Base-by-base conservation (phyloP, 1,284 basidiomycete species). In the Mycena citricolor region DNA sequence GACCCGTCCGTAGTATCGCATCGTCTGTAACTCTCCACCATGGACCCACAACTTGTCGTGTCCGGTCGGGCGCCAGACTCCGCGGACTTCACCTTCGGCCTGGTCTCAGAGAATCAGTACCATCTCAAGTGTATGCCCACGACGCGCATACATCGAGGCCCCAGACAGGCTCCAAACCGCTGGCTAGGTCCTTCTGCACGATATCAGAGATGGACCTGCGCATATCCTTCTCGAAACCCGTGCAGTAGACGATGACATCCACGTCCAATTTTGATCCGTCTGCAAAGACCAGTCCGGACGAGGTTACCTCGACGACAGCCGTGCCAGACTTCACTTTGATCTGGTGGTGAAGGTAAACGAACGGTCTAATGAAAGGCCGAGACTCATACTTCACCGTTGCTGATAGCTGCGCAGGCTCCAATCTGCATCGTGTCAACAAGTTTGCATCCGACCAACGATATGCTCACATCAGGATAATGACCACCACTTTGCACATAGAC, bases 401-500 rank as follows among this genome's bases (percentile, higher is more conserved):
- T 4, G 23, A 51, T 51, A 1, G 44, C 44, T 21, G 4, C 40
- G 20, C 49, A 46, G 8, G 49, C 49, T 20, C 49, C 49, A 19
- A 51, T 33, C 49, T 51, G 29, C 16, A 19, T 10, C 5, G 21
- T 6, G 11, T 16, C 39, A 3, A 6, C 5, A 11, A 17, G 10
- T 24, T 29, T 23, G 5, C 6, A 26, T 4, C n/a, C n/a, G n/a
- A n/a, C n/a, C n/a, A n/a, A n/a, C n/a, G n/a, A n/a, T n/a, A n/a
- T n/a, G n/a, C 39, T 21, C 21, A 51, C 49, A 19, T 52, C 50
- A 8, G 51, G 51, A 40, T 52, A 52, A 30, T 52, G 51, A 2
- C 26, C 35, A 6, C 51, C 46, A 5, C 26, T 13, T 14, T 47
- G 46, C n/a, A 39, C 45, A 29, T 35, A 52, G 22, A 49, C 25